Percentiles rank a stretch among this genome's conserved stretches.
These are phyloP conservation scores for Talaromyces sp. DNA, from an alignment of 2,329 filamentous ascomycete genomes.

Conservation along the genomic window DNA sequence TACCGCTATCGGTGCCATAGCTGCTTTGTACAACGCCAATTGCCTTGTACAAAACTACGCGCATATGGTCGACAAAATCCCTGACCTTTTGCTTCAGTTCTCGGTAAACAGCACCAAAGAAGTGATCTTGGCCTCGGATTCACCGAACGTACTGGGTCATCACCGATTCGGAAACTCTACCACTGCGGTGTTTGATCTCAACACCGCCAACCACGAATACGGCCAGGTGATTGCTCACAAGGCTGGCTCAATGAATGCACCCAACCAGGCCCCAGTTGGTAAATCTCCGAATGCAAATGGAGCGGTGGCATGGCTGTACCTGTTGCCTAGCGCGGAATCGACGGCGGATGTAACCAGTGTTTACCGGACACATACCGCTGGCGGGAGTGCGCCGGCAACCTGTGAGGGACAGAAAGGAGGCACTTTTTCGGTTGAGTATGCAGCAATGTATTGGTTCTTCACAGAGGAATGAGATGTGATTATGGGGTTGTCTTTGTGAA, in stretches of 20 bases:
- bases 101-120: background rate
- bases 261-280: background rate
- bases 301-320: conserved; percentile 5
- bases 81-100: conserved; percentile 1
- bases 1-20: background rate
- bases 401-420: background rate
- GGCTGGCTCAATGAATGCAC: background rate
- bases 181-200: conserved; percentile 3
- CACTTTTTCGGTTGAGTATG: background rate
- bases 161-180: background rate
- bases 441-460: conserved; percentile 2
- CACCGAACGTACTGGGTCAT: background rate
- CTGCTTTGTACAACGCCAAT: conserved; percentile 1
- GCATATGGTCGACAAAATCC: background rate
- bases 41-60: background rate
- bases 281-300: background rate
- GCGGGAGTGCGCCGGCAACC: background rate
- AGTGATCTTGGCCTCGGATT: background rate
- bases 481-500: background rate
- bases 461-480: background rate
- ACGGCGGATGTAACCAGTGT: background rate
- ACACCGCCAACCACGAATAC: background rate
- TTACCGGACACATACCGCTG: conserved; percentile 1
- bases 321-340: background rate
- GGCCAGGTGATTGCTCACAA: conserved; percentile 2